phyloP scores from a whole-genome alignment of 2,329 filamentous ascomycete genomes.

The Ilyonectria destructans region DNA sequence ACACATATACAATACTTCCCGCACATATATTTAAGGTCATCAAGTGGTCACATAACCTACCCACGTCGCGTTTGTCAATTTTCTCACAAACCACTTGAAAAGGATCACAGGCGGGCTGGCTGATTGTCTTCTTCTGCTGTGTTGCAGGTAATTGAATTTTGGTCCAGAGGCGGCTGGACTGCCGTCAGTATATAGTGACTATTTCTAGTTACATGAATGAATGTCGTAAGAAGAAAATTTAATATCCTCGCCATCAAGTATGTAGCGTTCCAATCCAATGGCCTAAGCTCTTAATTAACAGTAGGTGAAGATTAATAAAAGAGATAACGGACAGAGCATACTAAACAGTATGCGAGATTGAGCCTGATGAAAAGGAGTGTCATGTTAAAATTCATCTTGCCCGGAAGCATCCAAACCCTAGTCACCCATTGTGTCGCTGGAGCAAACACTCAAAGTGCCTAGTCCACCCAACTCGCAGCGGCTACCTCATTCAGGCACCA shows the following conservation, averaged over 20 bases:
- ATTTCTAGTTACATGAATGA: constrained; percentile 4
- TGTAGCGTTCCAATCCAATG: constrained; percentile 2
- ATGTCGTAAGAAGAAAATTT: constrained; percentile 3
- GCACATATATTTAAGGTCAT: too few relatives aligned
- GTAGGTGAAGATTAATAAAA: background rate
- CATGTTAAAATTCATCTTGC: background rate
- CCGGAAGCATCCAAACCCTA: constrained; percentile 1
- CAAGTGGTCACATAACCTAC: too few relatives aligned
- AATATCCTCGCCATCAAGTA: constrained; percentile 4
- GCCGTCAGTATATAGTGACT: background rate
- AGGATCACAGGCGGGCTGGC: background rate
- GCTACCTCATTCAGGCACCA: background rate
- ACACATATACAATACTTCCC: too few relatives aligned
- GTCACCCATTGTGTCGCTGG: background rate
- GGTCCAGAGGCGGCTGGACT: background rate
- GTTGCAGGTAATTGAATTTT: background rate
- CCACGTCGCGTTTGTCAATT: too few relatives aligned
- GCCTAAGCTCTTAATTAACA: background rate
- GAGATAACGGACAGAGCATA: background rate
- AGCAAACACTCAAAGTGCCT: constrained; percentile 2
- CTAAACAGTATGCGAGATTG: background rate
- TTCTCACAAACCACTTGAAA: background rate
- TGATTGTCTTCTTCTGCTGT: background rate
- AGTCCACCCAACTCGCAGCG: background rate
- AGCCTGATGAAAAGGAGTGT: background rate